These are phyloP conservation scores for Oenanthe sinensis DNA, from an alignment of 129 eudicot genomes.

Conservation along the genomic window DNA sequence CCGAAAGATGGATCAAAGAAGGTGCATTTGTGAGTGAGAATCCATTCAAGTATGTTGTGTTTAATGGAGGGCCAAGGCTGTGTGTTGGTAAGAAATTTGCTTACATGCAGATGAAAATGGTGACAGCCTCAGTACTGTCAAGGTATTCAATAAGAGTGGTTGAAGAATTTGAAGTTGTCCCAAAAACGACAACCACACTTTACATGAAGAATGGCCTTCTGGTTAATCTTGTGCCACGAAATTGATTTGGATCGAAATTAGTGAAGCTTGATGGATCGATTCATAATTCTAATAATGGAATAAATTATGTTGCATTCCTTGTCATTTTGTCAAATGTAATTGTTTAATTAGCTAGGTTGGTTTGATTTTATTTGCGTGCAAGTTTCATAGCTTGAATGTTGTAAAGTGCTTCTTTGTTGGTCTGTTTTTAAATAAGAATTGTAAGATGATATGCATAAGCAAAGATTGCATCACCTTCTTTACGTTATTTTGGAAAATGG, in stretches of 20 bases:
- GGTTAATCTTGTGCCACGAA: background rate
- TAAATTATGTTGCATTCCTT: too few species aligned
- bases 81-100: slow-evolving; percentile 70
- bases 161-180: slow-evolving; percentile 35
- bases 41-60: slow-evolving; percentile 45
- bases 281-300: background rate
- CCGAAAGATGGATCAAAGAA: slow-evolving; percentile 61
- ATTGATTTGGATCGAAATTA: background rate
- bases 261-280: too few species aligned
- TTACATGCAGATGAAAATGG: slow-evolving; percentile 62
- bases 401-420: too few species aligned
- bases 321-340: background rate
- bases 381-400: background rate
- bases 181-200: slow-evolving; percentile 51
- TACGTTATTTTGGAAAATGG: too few species aligned
- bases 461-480: too few species aligned
- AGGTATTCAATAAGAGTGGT: slow-evolving; percentile 43
- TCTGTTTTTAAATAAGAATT: too few species aligned
- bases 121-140: slow-evolving; percentile 46
- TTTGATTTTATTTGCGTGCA: background rate
- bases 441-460: too few species aligned
- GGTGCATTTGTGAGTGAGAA: slow-evolving; percentile 46
- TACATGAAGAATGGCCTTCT: slow-evolving; percentile 52
- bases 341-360: background rate
- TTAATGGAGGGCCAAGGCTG: slow-evolving; percentile 57